Evolutionary conservation across 139 green algal genomes (phyloP), one percentile per base, ranked within the genome.

Genomic region (Tetraselmis chui): DNA sequence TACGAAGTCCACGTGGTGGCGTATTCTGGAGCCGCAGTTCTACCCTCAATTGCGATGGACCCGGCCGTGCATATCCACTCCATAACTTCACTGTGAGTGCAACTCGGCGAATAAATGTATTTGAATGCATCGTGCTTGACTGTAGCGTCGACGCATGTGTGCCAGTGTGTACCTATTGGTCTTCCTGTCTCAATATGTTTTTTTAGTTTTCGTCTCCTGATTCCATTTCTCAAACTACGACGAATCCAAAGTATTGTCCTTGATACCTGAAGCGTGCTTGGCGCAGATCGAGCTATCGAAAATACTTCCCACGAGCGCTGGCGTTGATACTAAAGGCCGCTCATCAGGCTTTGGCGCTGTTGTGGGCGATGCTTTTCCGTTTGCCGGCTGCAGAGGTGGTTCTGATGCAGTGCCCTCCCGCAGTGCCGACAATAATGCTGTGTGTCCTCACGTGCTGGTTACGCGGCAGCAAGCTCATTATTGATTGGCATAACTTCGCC

Each of bases 401-500:
- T 24, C 23, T 86, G 28, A 25, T 88, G 75, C 96, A 98, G 89
- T 94, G 93, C 74, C 96, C 96, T 1, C 96, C 96, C 25, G 92
- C 95, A 0, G 91, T 98, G 27, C 96, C 96, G 2, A 94, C 92
- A 1, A 90, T 99, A 82, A 31, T 81, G 11, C 79, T 97, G 0
- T 96, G 91, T 84, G 88, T 82, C 84, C 29, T 81, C 2, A 80
- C 96, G 0, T 96, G 91, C 85, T 89, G 83, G 84, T 77, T 97
- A 26, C 92, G 90, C 0, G 89, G 89, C 18, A 90, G 92, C 0
- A 28, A 81, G 45, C 87, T 97, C 27, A 85, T 98, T 1, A 90
- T 97, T 29, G 96, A 99, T 89, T 99, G 96, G 96, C 96, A 99
- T 89, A 99, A 99, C 84, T 94, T 95, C 78, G 95, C 89, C 0